phyloP scores from a whole-genome alignment of 2,329 filamentous ascomycete species.

The Coniochaeta sp. region DNA sequence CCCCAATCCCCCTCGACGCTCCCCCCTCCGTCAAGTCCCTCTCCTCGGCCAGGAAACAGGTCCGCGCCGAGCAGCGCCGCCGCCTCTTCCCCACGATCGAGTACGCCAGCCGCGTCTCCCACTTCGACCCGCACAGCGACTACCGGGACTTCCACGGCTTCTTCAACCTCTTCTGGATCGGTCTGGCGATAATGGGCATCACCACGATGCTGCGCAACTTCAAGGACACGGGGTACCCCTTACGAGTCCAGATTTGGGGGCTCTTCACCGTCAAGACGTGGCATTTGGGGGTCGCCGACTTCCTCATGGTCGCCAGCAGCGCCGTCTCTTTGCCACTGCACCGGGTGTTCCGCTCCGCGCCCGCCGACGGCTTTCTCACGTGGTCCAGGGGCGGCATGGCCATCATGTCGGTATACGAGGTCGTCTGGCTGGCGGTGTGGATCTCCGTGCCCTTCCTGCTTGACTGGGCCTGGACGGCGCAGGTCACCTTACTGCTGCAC shows the following conservation, averaged over 20 bases:
- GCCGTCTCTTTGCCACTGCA: conserved; percentile 65
- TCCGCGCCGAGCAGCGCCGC: conserved; percentile 71
- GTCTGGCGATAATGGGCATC: conserved; percentile 91
- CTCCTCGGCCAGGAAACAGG: conserved; percentile 76
- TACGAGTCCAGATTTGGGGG: conserved; percentile 81
- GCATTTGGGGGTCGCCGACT: conserved; percentile 77
- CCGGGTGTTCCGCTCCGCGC: conserved; percentile 49
- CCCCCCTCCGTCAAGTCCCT: conserved; percentile 87
- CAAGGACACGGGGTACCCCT: conserved; percentile 84
- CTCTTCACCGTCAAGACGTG: conserved; percentile 84
- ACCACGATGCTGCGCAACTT: conserved; percentile 90
- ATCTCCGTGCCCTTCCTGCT: conserved; percentile 76
- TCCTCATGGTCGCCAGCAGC: conserved; percentile 75
- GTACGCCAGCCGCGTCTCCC: conserved; percentile 83
- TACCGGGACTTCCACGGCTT: conserved; percentile 95
- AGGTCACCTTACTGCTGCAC: conserved; percentile 90
- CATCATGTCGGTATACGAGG: conserved; percentile 77
- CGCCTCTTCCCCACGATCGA: conserved; percentile 91
- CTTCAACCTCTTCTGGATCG: conserved; percentile 98
- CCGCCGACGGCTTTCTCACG: conserved; percentile 46
- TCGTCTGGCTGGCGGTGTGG: conserved; percentile 75
- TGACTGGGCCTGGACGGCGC: conserved; percentile 93
- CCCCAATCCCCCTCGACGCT: conserved; percentile 79
- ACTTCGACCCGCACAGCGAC: conserved; percentile 89
- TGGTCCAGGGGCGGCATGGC: conserved; percentile 76